Evolutionary conservation across 2,329 filamentous ascomycete species (phyloP), one percentile per base, ranked within the genome.

Genomic region (Whalleya microplaca): DNA sequence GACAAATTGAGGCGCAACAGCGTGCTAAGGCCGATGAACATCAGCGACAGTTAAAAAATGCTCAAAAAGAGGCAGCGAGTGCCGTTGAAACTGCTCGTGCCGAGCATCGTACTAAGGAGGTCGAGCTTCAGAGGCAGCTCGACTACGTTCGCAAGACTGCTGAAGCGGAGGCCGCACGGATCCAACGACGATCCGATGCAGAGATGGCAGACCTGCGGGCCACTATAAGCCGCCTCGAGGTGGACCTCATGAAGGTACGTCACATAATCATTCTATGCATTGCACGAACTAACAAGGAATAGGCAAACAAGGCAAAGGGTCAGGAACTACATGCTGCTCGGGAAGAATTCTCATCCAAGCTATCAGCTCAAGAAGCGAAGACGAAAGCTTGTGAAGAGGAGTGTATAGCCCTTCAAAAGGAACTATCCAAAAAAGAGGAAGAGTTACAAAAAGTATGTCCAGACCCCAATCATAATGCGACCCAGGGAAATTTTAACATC

Each of bases 241-340:
- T 84, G 32, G 83, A 86, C 63, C 62, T 88, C 12, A 79, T 84
- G 71, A 87, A 86, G 77, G 84, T 83, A 69, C 52, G 68, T 59
- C 14, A 43, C 10, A 16, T 21, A 21, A 8, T 37, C 32, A 21
- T 2, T 19, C 50, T 56, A 51, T 59, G 47, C 6, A n/a, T 41
- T 49, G 41, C 23, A 16, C 41, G 21, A 19, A 44, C 63, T 72
- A 53, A 74, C 45, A 29, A 18, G 16, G 10, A 45, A 61, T 71
- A 88, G 80, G 80, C 81, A 43, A 84, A 80, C 66, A 88, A 87
- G 68, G 79, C 81, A 56, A 84, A 84, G 64, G 69, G 77, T 0
- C 80, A 85, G 61, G 87, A 90, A 62, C 69, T 88, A 1, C 80
- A 88, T 61, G 78, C 78, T 10, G 76, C 81, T 2, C 80, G 80